Evolutionary conservation across 2,329 filamentous ascomycete species (phyloP).

Genomic region (Metarhizium humberi): DNA sequence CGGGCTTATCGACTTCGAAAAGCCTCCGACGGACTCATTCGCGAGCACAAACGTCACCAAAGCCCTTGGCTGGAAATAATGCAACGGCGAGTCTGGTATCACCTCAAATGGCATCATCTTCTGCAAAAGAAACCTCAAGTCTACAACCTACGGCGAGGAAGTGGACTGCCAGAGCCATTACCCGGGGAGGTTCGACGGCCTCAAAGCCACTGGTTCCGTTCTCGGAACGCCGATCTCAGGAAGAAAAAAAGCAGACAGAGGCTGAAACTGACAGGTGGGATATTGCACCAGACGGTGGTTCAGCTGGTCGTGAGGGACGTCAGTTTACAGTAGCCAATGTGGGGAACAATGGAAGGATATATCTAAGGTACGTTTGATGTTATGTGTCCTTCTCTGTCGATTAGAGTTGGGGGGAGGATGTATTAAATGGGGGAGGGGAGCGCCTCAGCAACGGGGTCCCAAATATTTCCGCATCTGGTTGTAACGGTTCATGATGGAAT

Average conservation of each 20-base stretch:
- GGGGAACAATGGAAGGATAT: conserved; percentile 74
- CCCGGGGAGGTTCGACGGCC: conserved; percentile 11
- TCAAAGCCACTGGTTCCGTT: conserved; percentile 33
- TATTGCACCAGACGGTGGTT: conserved; percentile 49
- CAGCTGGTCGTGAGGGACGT: conserved; percentile 54
- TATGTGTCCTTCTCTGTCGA: background rate
- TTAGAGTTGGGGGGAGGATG: background rate
- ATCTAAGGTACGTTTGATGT: conserved; percentile 55
- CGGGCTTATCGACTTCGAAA: conserved; percentile 2
- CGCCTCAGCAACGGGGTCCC: background rate
- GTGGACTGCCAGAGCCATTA: conserved; percentile 4
- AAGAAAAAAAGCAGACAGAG: conserved; percentile 31
- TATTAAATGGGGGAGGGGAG: background rate
- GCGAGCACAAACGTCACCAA: conserved; percentile 5
- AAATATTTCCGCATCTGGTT: background rate
- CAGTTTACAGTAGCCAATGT: conserved; percentile 77
- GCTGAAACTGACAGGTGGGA: conserved; percentile 46
- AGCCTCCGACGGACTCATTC: background rate
- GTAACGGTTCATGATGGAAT: conserved; percentile 4
- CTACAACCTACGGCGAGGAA: conserved; percentile 6
- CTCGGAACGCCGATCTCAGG: conserved; percentile 36
- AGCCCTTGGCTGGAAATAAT: conserved; percentile 2
- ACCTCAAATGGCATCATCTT: background rate
- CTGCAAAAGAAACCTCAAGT: conserved; percentile 6
- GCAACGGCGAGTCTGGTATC: conserved; percentile 5